Percentiles rank a stretch among this genome's conserved stretches.
phyloP scores from a whole-genome alignment of 352 stramenopile genomes.

The Phytophthora multivora region DNA sequence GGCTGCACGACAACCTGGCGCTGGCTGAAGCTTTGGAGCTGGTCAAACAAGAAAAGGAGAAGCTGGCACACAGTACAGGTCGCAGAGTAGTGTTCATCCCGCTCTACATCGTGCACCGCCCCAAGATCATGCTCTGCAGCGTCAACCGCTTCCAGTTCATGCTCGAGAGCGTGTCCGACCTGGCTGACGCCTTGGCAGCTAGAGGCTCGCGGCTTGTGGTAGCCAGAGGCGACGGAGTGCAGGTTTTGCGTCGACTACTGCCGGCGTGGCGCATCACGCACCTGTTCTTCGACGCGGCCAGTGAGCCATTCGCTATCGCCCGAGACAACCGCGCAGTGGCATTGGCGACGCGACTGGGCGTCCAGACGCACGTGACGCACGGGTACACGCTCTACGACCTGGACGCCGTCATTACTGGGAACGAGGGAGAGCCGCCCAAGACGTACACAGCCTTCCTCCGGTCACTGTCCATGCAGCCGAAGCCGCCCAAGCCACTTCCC shows the following conservation, averaged over 20 bases:
- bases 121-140: constrained; percentile 85
- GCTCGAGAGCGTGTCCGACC: constrained; percentile 90
- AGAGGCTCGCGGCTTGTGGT: constrained; percentile 74
- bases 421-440: constrained; percentile 63
- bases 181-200: constrained; percentile 69
- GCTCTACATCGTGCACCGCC: constrained; percentile 90
- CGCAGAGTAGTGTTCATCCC: constrained; percentile 65
- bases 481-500: constrained; percentile 51
- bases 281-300: constrained; percentile 92
- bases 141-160: constrained; percentile 93
- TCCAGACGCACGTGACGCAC: constrained; percentile 77
- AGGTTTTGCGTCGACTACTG: constrained; percentile 83
- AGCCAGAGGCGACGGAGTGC: constrained; percentile 70
- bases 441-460: constrained; percentile 80
- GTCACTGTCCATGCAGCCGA: constrained; percentile 54
- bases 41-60: constrained; percentile 23
- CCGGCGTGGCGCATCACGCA: constrained; percentile 89
- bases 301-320: constrained; percentile 89
- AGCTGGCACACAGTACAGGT: not conserved
- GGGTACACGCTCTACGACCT: constrained; percentile 80
- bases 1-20: constrained; percentile 96
- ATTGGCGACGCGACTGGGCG: constrained; percentile 48
- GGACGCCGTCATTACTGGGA: constrained; percentile 60
- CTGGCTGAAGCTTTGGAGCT: constrained; percentile 77
- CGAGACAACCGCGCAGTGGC: constrained; percentile 74